Evolutionary conservation across 495 filamentous ascomycete genomes (phyloP).

Genomic region (Parachaetomium inaequale): DNA sequence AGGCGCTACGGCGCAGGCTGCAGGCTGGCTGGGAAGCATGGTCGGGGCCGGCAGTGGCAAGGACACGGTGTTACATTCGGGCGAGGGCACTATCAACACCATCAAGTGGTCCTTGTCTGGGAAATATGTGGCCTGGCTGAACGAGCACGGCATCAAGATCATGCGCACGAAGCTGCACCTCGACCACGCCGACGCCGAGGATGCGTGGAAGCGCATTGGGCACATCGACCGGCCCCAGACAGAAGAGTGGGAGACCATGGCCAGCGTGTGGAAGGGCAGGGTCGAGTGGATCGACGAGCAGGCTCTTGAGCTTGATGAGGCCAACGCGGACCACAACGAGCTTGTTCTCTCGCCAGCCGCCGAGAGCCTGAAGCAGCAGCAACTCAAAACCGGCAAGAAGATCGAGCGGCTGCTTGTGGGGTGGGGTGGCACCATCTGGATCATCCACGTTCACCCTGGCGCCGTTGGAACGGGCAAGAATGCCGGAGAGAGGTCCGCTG

Average conservation of each 20-base stretch:
- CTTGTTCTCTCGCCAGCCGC: conserved; percentile 42
- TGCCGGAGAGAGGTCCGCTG: conserved; percentile 66
- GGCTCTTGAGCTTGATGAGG: conserved; percentile 57
- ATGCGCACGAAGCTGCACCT: conserved; percentile 88
- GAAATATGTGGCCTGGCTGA: conserved; percentile 88
- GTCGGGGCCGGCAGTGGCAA: conserved; percentile 76
- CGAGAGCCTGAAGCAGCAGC: conserved; percentile 43
- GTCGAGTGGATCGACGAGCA: conserved; percentile 89
- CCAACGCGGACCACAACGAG: conserved; percentile 38
- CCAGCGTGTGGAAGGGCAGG: conserved; percentile 84
- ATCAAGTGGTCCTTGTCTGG: conserved; percentile 92
- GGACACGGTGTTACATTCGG: conserved; percentile 84
- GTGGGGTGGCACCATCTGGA: conserved; percentile 95
- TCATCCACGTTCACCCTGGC: conserved; percentile 86
- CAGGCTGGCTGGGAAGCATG: conserved; percentile 85
- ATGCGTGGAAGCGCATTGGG: conserved; percentile 92
- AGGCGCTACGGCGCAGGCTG: conserved; percentile 70
- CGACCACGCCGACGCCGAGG: conserved; percentile 69
- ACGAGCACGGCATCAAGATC: conserved; percentile 94
- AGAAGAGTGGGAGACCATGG: conserved; percentile 89
- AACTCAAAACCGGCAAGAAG: conserved; percentile 40
- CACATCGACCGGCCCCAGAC: conserved; percentile 81
- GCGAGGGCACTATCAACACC: conserved; percentile 83
- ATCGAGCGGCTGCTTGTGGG: conserved; percentile 84
- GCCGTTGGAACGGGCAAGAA: conserved; percentile 62